These are phyloP conservation scores for Meyerozyma guilliermondii DNA, from an alignment of 1,139 yeast genomes.

Conservation along the genomic window DNA sequence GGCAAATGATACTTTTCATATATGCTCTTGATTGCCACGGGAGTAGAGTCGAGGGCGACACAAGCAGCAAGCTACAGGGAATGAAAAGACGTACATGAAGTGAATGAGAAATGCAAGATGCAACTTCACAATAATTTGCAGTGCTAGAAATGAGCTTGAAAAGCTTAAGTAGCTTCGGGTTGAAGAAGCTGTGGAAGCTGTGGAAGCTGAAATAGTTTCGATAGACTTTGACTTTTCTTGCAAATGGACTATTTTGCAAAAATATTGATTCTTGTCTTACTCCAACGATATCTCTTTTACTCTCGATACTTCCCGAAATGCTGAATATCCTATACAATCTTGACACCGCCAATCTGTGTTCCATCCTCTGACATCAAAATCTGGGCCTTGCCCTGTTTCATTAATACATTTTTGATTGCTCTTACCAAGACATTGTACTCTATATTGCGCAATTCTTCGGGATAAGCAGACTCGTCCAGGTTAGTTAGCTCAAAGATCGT, in stretches of 20 bases:
- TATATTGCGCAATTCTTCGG: conserved; percentile 57
- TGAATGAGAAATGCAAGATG: too few relatives aligned
- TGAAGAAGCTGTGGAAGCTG: too few relatives aligned
- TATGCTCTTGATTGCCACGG: neutral
- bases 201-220: too few relatives aligned
- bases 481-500: conserved; percentile 77
- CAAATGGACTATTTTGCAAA: too few relatives aligned
- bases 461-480: conserved; percentile 54
- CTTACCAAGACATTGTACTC: conserved; percentile 53
- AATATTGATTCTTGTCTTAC: too few relatives aligned
- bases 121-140: too few relatives aligned
- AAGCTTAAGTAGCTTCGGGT: too few relatives aligned
- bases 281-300: too few relatives aligned
- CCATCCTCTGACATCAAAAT: conserved; percentile 53
- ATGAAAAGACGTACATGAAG: too few relatives aligned
- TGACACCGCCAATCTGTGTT: conserved; percentile 62
- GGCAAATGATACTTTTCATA: neutral
- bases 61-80: conserved; percentile 1
- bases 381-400: conserved; percentile 64
- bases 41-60: neutral
- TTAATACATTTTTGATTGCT: conserved; percentile 52
- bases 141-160: too few relatives aligned
- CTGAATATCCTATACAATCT: conserved; percentile 50
- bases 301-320: too few relatives aligned
- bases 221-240: too few relatives aligned